These are phyloP conservation scores for Desmodesmus armatus DNA, from an alignment of 139 green algal genomes.

Conservation along the genomic window DNA sequence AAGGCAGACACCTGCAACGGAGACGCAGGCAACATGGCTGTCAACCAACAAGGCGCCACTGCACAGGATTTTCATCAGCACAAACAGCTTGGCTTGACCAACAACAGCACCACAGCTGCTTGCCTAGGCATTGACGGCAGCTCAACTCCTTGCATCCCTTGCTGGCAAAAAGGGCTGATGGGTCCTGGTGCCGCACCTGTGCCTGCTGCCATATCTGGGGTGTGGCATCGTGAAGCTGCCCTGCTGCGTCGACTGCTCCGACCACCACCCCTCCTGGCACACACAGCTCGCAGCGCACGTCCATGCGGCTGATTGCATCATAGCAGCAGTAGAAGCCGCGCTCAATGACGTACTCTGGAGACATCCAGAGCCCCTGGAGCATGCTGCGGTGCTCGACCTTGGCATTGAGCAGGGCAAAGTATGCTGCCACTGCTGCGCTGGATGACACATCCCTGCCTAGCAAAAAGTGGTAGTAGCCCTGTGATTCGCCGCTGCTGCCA, in stretches of 20 bases:
- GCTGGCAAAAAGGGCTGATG: no score
- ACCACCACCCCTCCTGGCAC: conserved; percentile 57
- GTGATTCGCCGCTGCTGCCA: conserved; percentile 31
- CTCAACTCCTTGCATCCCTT: no score
- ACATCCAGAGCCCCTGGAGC: conserved; percentile 47
- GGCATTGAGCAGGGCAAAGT: conserved; percentile 69
- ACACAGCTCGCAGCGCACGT: conserved; percentile 72
- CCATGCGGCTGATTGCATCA: conserved; percentile 67
- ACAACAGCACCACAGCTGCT: neutral
- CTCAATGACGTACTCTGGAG: conserved; percentile 50
- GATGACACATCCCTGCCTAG: conserved; percentile 64
- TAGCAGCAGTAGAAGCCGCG: conserved; percentile 79
- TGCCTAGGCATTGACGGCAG: neutral
- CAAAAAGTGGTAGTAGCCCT: conserved; percentile 71
- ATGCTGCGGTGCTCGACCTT: conserved; percentile 52
- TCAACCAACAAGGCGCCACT: neutral
- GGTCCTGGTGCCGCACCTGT: conserved; percentile 41
- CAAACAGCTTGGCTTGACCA: neutral
- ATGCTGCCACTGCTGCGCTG: conserved; percentile 64
- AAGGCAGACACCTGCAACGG: conserved; percentile 61
- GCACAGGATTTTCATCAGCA: neutral
- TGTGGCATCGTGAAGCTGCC: conserved; percentile 37
- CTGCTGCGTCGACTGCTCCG: conserved; percentile 31
- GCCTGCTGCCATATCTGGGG: conserved; percentile 39
- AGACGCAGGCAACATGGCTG: neutral